Percentiles rank a stretch among this genome's conserved stretches.
These are phyloP conservation scores for Halophytophthora batemanensis DNA, from an alignment of 352 stramenopile species.

Conservation along the genomic window DNA sequence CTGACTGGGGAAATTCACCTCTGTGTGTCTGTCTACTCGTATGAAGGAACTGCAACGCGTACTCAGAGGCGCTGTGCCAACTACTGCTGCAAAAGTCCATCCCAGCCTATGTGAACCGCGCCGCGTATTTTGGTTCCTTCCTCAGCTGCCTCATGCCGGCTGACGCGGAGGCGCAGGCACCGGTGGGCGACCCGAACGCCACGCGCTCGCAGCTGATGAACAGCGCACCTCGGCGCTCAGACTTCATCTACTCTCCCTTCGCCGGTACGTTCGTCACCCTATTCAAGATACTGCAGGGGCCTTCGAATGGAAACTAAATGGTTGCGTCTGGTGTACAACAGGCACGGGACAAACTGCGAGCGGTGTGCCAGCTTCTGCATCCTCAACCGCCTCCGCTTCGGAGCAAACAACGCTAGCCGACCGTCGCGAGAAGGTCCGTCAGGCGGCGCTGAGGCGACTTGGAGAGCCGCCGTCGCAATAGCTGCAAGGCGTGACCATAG, in stretches of 20 bases:
- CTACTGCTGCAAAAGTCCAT: conserved; percentile 80
- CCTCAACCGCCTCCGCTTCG: conserved; percentile 12
- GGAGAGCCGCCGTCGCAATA: conserved; percentile 21
- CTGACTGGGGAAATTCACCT: background rate
- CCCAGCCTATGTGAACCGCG: conserved; percentile 91
- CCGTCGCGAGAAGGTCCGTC: conserved; percentile 62
- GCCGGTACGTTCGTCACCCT: conserved; percentile 30
- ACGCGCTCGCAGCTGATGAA: conserved; percentile 11
- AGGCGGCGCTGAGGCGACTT: conserved; percentile 57
- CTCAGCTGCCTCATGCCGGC: conserved; percentile 76
- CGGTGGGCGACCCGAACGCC: conserved; percentile 44
- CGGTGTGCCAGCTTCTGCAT: conserved; percentile 15
- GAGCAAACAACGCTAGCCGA: conserved; percentile 36
- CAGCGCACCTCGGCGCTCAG: conserved; percentile 22
- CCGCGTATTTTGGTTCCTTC: conserved; percentile 91
- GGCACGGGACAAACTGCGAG: conserved; percentile 43
- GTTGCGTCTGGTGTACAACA: conserved; percentile 10
- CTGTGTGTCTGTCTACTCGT: conserved; percentile 1
- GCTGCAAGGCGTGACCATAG: background rate
- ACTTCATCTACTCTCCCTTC: conserved; percentile 58
- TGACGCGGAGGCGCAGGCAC: conserved; percentile 49
- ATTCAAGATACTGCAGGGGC: no score
- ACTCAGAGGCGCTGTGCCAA: conserved; percentile 86
- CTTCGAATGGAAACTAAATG: no score
- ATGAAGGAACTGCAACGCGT: conserved; percentile 93